Percentiles rank a stretch among this genome's conserved stretches.
phyloP scores from a whole-genome alignment of 2,329 filamentous ascomycete genomes.

The Kalaharituber pfeilii region DNA sequence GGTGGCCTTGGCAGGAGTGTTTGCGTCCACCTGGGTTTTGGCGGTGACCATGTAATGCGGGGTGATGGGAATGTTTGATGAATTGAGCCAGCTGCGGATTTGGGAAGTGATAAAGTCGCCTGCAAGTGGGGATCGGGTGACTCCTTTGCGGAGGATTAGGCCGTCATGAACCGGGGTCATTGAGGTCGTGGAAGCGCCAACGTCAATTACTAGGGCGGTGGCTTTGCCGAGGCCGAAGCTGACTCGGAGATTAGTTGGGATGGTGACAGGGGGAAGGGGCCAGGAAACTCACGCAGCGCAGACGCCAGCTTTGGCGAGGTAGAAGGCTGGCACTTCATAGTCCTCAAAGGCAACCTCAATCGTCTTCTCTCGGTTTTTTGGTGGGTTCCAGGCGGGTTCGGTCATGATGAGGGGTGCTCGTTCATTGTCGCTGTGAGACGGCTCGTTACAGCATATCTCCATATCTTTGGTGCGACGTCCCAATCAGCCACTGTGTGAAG shows the following conservation, averaged over 20 bases:
- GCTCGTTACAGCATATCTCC: constrained; percentile 84
- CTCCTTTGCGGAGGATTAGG: constrained; percentile 67
- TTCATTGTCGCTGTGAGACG: constrained; percentile 67
- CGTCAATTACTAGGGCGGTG: constrained; percentile 78
- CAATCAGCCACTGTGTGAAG: constrained; percentile 72
- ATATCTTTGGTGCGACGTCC: constrained; percentile 75
- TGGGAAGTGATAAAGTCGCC: constrained; percentile 84
- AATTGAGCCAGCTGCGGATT: constrained; percentile 42
- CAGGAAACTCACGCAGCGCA: constrained; percentile 52
- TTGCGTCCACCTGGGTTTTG: constrained; percentile 77
- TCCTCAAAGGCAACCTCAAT: constrained; percentile 95
- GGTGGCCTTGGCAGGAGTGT: constrained; percentile 57
- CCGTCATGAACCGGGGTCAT: constrained; percentile 88
- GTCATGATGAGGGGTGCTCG: constrained; percentile 83
- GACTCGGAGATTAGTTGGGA: background rate
- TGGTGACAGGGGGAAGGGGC: background rate
- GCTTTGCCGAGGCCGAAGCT: constrained; percentile 63
- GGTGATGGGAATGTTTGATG: constrained; percentile 33
- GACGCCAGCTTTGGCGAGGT: constrained; percentile 74
- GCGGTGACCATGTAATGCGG: constrained; percentile 77
- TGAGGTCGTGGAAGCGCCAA: constrained; percentile 74
- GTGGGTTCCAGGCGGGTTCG: constrained; percentile 79
- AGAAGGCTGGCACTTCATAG: constrained; percentile 91
- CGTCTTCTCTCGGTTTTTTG: constrained; percentile 77
- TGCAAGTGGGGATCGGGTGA: constrained; percentile 68